These are phyloP conservation scores for Pseudogymnoascus verrucosus DNA, from an alignment of 2,329 filamentous ascomycete species.

Conservation along the genomic window DNA sequence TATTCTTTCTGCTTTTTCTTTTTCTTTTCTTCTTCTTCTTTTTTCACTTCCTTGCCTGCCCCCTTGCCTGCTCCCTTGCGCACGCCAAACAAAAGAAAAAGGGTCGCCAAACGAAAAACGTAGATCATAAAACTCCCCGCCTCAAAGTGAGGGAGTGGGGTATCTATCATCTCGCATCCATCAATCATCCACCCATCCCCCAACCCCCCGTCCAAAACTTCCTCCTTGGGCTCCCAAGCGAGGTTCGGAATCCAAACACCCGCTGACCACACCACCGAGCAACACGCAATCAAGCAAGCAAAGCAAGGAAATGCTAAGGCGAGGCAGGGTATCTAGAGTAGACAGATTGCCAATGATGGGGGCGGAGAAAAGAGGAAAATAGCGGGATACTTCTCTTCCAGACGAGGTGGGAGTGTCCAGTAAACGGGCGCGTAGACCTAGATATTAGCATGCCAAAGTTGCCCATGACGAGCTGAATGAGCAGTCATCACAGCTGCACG, in stretches of 20 bases:
- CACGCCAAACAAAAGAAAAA: background rate
- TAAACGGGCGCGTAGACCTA: background rate
- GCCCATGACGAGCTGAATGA: background rate
- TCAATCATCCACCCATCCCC: background rate
- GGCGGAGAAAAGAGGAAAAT: background rate
- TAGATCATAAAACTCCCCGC: background rate
- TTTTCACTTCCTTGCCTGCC: background rate
- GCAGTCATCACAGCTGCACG: constrained; percentile 38
- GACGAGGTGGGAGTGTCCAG: background rate
- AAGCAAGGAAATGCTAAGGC: background rate
- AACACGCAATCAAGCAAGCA: background rate
- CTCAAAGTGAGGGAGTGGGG: background rate
- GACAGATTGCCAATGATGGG: background rate
- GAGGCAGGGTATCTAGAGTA: background rate
- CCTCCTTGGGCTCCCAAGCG: background rate
- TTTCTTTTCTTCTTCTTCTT: background rate
- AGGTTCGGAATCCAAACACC: background rate
- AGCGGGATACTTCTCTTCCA: constrained; percentile 1
- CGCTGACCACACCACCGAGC: background rate
- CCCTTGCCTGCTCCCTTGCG: background rate
- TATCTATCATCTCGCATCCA: background rate
- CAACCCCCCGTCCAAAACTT: background rate
- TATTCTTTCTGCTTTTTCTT: background rate
- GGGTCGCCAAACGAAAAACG: background rate
- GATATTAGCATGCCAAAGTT: background rate